Evolutionary conservation across 2,329 filamentous ascomycete species (phyloP).

Genomic region (Rhynchosporium secalis): DNA sequence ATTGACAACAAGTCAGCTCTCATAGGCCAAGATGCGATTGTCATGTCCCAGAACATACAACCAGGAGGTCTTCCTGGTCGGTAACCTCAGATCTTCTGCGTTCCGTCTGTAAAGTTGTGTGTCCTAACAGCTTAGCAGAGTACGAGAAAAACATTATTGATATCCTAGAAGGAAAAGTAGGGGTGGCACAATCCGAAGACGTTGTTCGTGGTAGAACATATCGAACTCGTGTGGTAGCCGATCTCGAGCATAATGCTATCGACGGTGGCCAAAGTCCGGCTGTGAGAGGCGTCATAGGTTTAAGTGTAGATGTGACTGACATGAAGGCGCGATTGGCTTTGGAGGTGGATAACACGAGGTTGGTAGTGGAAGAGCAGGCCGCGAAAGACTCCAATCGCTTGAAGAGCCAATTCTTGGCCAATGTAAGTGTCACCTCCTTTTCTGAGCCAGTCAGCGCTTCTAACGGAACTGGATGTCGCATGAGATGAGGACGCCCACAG

Average conservation of each 20-base stretch:
- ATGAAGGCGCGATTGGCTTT: constrained; percentile 29
- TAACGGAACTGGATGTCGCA: constrained; percentile 30
- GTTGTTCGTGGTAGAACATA: constrained; percentile 24
- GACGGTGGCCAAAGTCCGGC: constrained; percentile 28
- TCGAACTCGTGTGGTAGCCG: constrained; percentile 30
- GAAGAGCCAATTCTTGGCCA: constrained; percentile 35
- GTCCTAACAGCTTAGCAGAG: constrained; percentile 12
- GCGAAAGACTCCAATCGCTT: constrained; percentile 33
- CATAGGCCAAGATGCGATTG: constrained; percentile 25
- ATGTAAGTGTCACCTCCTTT: constrained; percentile 20
- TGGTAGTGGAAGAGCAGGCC: constrained; percentile 32
- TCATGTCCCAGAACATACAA: constrained; percentile 18
- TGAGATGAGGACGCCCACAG: constrained; percentile 35
- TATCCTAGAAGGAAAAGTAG: constrained; percentile 28
- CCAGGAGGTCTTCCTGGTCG: constrained; percentile 25
- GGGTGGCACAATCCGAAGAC: constrained; percentile 30
- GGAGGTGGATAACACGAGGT: constrained; percentile 30
- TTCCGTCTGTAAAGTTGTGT: too few relatives aligned
- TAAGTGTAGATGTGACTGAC: constrained; percentile 34
- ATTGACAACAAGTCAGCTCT: constrained; percentile 17
- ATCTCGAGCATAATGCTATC: constrained; percentile 28
- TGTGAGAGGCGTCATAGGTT: constrained; percentile 30
- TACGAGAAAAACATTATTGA: constrained; percentile 28
- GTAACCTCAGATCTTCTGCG: background rate
- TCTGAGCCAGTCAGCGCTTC: background rate